These are phyloP conservation scores for Colletotrichum paranaense DNA, from an alignment of 2,329 filamentous ascomycete genomes.

Conservation along the genomic window DNA sequence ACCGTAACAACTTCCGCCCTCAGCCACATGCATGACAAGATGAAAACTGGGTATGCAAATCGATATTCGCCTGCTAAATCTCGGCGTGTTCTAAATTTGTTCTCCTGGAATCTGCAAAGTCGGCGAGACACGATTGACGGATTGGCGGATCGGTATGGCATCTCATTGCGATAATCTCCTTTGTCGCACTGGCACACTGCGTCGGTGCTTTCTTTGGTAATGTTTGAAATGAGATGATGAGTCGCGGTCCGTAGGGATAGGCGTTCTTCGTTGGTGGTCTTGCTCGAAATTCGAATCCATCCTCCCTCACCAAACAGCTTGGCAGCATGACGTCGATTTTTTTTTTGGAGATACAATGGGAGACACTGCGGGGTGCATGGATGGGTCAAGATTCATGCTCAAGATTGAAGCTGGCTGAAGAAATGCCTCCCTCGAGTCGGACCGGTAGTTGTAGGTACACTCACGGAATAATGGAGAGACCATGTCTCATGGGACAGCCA, in stretches of 20 bases:
- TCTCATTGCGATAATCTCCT: slow-evolving; percentile 22
- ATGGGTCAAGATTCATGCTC: slow-evolving; percentile 25
- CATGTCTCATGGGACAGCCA: slow-evolving; percentile 19
- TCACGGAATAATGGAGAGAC: background rate
- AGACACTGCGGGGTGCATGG: slow-evolving; percentile 32
- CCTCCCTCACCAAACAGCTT: slow-evolving; percentile 5
- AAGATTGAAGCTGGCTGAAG: background rate
- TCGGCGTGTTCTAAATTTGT: slow-evolving; percentile 32
- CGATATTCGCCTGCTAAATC: slow-evolving; percentile 27
- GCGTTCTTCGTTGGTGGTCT: background rate
- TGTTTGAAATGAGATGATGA: background rate
- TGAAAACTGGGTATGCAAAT: slow-evolving; percentile 28
- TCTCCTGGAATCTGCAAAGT: slow-evolving; percentile 7
- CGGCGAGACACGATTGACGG: background rate
- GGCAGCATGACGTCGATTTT: slow-evolving; percentile 25
- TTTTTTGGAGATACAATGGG: slow-evolving; percentile 14
- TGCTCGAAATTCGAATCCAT: background rate
- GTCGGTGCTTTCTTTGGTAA: background rate
- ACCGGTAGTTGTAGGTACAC: background rate
- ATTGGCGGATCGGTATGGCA: slow-evolving; percentile 14
- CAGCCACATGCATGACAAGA: slow-evolving; percentile 27
- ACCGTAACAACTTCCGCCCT: slow-evolving; percentile 4
- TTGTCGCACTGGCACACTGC: background rate
- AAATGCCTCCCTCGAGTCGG: slow-evolving; percentile 3
- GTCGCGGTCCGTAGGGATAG: background rate